phyloP scores from a whole-genome alignment of 2,329 filamentous ascomycete genomes.

The Aspergillus transmontanensis region DNA sequence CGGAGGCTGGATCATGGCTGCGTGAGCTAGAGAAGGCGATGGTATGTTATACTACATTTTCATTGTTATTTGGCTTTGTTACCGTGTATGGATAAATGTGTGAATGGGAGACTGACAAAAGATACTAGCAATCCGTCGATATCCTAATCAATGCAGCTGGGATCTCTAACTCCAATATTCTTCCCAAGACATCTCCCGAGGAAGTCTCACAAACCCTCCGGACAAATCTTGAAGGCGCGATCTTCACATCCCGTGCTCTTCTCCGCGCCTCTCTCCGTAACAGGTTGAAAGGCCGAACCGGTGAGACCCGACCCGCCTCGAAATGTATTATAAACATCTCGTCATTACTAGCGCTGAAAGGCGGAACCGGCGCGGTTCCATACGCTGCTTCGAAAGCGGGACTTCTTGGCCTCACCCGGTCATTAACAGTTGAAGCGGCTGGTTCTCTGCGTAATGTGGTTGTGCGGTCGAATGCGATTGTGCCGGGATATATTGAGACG shows the following conservation, averaged over 20 bases:
- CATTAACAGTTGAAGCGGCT: constrained; percentile 37
- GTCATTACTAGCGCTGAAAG: constrained; percentile 71
- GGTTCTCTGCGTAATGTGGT: constrained; percentile 60
- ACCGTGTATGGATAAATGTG: neutral
- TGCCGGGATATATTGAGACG: constrained; percentile 82
- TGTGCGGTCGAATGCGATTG: constrained; percentile 77
- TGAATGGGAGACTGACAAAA: neutral
- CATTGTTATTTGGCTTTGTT: too few species aligned
- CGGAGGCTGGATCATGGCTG: constrained; percentile 35
- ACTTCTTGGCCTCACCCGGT: constrained; percentile 61
- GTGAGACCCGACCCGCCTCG: constrained; percentile 52
- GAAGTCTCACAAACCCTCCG: constrained; percentile 62
- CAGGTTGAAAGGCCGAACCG: constrained; percentile 26
- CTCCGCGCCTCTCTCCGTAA: constrained; percentile 38
- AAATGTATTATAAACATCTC: constrained; percentile 82
- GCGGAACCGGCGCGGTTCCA: constrained; percentile 68
- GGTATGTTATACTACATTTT: constrained; percentile 25
- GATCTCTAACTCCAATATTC: constrained; percentile 64
- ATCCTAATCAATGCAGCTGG: constrained; percentile 82
- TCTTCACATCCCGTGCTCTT: constrained; percentile 43
- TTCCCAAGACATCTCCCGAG: constrained; percentile 57
- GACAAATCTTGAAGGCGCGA: constrained; percentile 65
- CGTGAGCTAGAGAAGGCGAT: constrained; percentile 42
- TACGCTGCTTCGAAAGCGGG: constrained; percentile 84
- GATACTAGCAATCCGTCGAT: constrained; percentile 42